Percentiles rank a stretch among this genome's conserved stretches.
phyloP scores from a whole-genome alignment of 441 rosid genomes.

The Adansonia gregorii region DNA sequence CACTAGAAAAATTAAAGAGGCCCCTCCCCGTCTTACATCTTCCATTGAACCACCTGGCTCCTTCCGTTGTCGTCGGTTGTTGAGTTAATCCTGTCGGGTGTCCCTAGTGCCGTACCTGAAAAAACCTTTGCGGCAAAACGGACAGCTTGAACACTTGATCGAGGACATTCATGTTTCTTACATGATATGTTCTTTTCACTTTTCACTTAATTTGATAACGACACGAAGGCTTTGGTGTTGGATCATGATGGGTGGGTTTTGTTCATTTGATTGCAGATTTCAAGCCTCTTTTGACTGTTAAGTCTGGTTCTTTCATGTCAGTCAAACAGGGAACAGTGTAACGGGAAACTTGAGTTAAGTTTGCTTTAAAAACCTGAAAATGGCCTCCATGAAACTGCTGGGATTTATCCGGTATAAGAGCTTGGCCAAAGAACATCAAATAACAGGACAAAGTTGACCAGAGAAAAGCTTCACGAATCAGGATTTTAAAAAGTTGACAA shows the following conservation, averaged over 20 bases:
- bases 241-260: constrained; percentile 15
- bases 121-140: constrained; percentile 22
- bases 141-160: neutral
- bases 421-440: neutral
- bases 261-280: neutral
- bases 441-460: neutral
- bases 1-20: neutral
- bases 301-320: neutral
- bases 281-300: neutral
- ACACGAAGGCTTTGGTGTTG: neutral
- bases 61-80: neutral
- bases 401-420: neutral
- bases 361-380: neutral
- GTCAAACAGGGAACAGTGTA: neutral
- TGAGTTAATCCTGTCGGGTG: constrained; percentile 31
- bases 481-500: neutral
- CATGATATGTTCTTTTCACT: constrained; percentile 21
- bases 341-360: neutral
- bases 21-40: neutral
- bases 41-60: constrained; percentile 22
- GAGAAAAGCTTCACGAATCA: neutral
- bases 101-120: constrained; percentile 10
- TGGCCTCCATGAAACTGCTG: neutral
- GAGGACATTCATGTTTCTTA: constrained; percentile 22
- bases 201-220: constrained; percentile 13